Conservation (phyloP, 306 rosid species). For the Betula pendula region DNA sequence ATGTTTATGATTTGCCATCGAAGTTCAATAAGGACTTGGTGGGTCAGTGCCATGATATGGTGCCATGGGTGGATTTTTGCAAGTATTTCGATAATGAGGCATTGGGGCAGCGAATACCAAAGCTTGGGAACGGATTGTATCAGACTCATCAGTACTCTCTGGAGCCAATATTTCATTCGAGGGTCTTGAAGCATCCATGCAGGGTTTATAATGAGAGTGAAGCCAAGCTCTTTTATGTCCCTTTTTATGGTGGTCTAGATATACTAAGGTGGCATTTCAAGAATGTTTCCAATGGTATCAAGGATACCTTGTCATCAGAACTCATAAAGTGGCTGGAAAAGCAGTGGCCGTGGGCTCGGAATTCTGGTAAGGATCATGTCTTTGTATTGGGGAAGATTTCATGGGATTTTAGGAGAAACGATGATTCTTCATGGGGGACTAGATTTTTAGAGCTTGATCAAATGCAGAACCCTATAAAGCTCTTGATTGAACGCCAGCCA, state of each 20-base stretch:
- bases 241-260: conserved; percentile 74
- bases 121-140: conserved; percentile 68
- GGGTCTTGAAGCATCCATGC: conserved; percentile 63
- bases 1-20: conserved; percentile 71
- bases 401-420: conserved; percentile 71
- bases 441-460: conserved; percentile 58
- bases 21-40: conserved; percentile 71
- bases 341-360: conserved; percentile 47
- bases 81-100: conserved; percentile 54
- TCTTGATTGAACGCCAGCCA: conserved; percentile 76
- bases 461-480: conserved; percentile 67
- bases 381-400: conserved; percentile 78
- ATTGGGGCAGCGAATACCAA: conserved; percentile 52
- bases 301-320: conserved; percentile 56
- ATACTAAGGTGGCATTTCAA: conserved; percentile 73
- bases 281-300: conserved; percentile 65
- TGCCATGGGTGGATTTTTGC: conserved; percentile 67
- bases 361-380: conserved; percentile 68
- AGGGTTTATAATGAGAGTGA: conserved; percentile 48
- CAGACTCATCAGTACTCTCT: conserved; percentile 69
- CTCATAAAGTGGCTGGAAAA: conserved; percentile 59
- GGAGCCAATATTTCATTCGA: conserved; percentile 70
- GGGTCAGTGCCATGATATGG: conserved; percentile 62
- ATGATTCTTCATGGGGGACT: conserved; percentile 56
- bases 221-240: conserved; percentile 71